Evolutionary conservation across 1,139 yeast species (phyloP), one percentile per base, ranked within the genome.

Genomic region (Saccharomyces hybrid): DNA sequence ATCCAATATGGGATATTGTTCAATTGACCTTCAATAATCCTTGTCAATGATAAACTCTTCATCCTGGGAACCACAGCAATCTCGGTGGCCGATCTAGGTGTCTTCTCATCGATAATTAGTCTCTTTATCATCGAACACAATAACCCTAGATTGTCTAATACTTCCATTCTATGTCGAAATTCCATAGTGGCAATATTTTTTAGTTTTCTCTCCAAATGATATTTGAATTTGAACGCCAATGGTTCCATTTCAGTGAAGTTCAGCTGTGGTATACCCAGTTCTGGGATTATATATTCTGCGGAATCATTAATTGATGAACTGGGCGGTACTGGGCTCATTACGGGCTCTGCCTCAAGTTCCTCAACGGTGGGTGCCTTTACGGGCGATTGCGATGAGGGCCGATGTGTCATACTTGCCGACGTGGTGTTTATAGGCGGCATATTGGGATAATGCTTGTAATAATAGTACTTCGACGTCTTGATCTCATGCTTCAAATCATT

Each of bases 61-160:
- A 89, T 71, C 66, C 87, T 95, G 0, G 99, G 99, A 3, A 93
- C 97, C 48, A 93, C 86, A 0, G 96, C 88, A 26, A 93, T 84
- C 65, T 90, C 96, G 13, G 83, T 82, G 2, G 84, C 81, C 25
- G 86, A 81, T 23, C 84, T 73, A 0, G 97, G 97, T 0, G 85
- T 81, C 63, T 85, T 85, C 65, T 93, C 98, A 68, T 93, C 98
- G 52, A 91, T 85, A 48, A 93, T 84, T 54, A 90, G 73, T 63
- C 96, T 76, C 62, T 86, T 86, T 56, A 91, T 71, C 52, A 85
- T 74, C 48, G 83, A 83, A 5, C 91, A 83, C 46, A 93, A 71
- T 26, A 91, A 67, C 0, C 97, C 97, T 50, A 89, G 70, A 58
- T 85, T 82, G 63, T 91, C 90, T 69, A 93, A 71, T 52, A 89